Percentiles rank a stretch among this genome's conserved stretches.
Conservation (phyloP, 805 yeast genomes). For the Metschnikowia orientalis region DNA sequence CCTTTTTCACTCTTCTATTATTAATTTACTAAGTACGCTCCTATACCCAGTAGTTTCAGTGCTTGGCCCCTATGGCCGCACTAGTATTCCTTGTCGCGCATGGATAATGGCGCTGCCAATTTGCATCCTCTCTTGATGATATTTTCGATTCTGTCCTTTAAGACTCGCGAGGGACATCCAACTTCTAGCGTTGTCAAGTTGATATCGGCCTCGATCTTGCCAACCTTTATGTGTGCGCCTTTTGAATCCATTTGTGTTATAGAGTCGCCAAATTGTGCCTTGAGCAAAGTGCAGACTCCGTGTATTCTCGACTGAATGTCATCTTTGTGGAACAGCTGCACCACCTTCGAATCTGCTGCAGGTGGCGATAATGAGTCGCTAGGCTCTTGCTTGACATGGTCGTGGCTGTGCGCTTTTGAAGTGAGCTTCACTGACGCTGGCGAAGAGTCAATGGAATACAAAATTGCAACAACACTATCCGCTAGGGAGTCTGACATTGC, state of each 20-base stretch:
- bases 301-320: conserved; percentile 31
- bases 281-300: conserved; percentile 58
- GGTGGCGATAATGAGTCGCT: conserved; percentile 16
- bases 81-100: conserved; percentile 1
- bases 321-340: conserved; percentile 19
- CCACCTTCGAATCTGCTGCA: conserved; percentile 19
- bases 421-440: conserved; percentile 92
- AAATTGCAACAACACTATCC: conserved; percentile 85
- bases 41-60: too few relatives aligned
- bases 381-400: conserved; percentile 24
- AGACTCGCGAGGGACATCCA: conserved; percentile 63
- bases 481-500: conserved; percentile 86
- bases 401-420: conserved; percentile 52
- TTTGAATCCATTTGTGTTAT: conserved; percentile 37
- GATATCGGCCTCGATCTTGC: conserved; percentile 67
- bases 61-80: too few relatives aligned
- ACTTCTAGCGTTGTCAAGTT: conserved; percentile 64
- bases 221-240: conserved; percentile 65
- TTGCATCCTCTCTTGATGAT: conserved; percentile 73
- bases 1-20: too few relatives aligned
- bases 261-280: conserved; percentile 86
- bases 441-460: conserved; percentile 87
- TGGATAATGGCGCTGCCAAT: conserved; percentile 70
- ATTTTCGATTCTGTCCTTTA: conserved; percentile 78
- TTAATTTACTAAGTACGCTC: too few relatives aligned